Percentiles rank a stretch among this genome's conserved stretches.
These are phyloP conservation scores for Blastobotrys illinoisensis DNA, from an alignment of 1,139 yeast species.

Conservation along the genomic window DNA sequence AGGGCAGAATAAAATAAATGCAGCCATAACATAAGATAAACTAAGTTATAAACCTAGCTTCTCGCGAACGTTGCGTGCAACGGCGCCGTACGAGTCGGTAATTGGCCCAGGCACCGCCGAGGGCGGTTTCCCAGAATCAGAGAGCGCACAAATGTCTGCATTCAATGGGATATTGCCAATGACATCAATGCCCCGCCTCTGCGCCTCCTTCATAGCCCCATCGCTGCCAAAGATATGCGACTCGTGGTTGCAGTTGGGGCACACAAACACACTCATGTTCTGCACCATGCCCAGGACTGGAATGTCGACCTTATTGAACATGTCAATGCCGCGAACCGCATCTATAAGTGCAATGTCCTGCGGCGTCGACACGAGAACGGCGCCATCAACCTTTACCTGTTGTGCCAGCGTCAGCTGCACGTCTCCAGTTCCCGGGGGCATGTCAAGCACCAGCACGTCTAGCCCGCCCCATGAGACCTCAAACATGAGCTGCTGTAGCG, in stretches of 20 bases:
- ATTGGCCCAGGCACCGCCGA: constrained; percentile 37
- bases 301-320: constrained; percentile 70
- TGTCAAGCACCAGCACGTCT: constrained; percentile 68
- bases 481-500: constrained; percentile 70
- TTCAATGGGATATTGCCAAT: constrained; percentile 66
- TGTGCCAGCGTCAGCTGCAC: constrained; percentile 79
- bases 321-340: constrained; percentile 72
- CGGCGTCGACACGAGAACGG: constrained; percentile 78
- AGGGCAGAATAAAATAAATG: background rate
- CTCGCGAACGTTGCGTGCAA: constrained; percentile 20
- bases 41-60: background rate
- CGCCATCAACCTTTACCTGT: constrained; percentile 70
- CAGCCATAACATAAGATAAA: background rate
- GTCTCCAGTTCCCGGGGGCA: constrained; percentile 95
- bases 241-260: constrained; percentile 72
- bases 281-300: constrained; percentile 76
- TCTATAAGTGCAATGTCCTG: constrained; percentile 82
- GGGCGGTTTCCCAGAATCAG: constrained; percentile 64
- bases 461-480: constrained; percentile 76
- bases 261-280: constrained; percentile 72
- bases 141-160: constrained; percentile 52
- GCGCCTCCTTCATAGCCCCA: constrained; percentile 59
- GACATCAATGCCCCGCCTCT: constrained; percentile 44
- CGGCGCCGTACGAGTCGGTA: constrained; percentile 24
- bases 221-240: constrained; percentile 70